Evolutionary conservation across 2,329 filamentous ascomycete species (phyloP), one percentile per base, ranked within the genome.

Genomic region (Malbranchea zuffiana): DNA sequence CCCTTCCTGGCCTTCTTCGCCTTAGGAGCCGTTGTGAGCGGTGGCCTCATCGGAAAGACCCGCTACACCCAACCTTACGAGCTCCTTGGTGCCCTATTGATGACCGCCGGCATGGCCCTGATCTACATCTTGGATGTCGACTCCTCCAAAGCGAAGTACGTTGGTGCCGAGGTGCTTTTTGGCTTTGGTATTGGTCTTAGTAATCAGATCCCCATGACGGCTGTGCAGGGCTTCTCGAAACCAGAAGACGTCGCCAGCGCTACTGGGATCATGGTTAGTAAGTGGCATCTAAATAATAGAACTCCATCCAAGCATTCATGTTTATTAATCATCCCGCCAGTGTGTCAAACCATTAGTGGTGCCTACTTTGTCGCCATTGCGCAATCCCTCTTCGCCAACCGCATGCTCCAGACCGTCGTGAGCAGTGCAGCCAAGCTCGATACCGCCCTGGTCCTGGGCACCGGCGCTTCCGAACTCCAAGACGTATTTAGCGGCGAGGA

Each of bases 381-480:
- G 3, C 44, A 50, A 19, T 49, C 42, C 29, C 29, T 50, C 20
- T 46, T 50, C 31, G 32, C 35, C 11, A 48, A 48, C 19, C 26
- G 38, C 19, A 33, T 51, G 16, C 30, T 20, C n/a, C n/a, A 20
- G 3, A 35, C 32, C 10, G 23, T 49, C 20, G 23, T 19, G 10
- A 30, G 20, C 6, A 38, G 54, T 2, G 63, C 66, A 0, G 60
- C 56, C 16, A 49, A n/a, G n/a, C n/a, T 71, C 4, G 49, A 68
- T 37, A 53, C 67, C 0, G 43, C 38, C 7, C 42, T 63, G n/a
- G 62, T 72, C 2, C 49, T 66, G 6, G 47, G 47, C 2, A 59
- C 61, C 3, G 71, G 71, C 16, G 71, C 71, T 1, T 85, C 79
- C 0, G 67, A 74, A 32, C 61, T 87, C 13, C 68, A 70, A 42